phyloP scores from a whole-genome alignment of 805 yeast species.

The Saturnispora galanensis region DNA sequence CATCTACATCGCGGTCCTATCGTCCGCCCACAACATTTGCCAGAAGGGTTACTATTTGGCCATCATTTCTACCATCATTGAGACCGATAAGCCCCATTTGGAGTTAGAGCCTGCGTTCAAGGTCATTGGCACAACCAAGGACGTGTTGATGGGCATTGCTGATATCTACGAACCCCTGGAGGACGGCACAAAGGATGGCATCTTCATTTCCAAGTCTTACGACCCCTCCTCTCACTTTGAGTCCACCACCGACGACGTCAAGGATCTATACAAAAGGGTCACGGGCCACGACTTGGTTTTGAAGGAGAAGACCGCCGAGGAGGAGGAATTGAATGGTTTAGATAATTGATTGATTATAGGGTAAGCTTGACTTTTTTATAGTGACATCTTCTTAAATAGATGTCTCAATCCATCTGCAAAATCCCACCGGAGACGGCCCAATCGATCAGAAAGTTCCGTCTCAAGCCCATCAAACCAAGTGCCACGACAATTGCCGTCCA shows the following conservation, averaged over 20 bases:
- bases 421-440: slow-evolving; percentile 53
- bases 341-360: slow-evolving; percentile 8
- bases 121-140: slow-evolving; percentile 68
- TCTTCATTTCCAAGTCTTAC: slow-evolving; percentile 79
- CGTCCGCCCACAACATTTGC: slow-evolving; percentile 82
- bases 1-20: slow-evolving; percentile 85
- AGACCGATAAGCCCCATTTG: slow-evolving; percentile 83
- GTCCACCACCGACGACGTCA: slow-evolving; percentile 91
- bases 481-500: slow-evolving; percentile 51
- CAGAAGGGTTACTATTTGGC: slow-evolving; percentile 87
- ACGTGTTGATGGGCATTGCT: slow-evolving; percentile 88
- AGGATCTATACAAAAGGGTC: slow-evolving; percentile 84
- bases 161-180: slow-evolving; percentile 80
- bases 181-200: slow-evolving; percentile 72
- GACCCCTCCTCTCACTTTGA: slow-evolving; percentile 96
- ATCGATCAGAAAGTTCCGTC: slow-evolving; percentile 60
- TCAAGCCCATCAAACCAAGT: slow-evolving; percentile 48
- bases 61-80: slow-evolving; percentile 87
- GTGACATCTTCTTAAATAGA: slow-evolving; percentile 3
- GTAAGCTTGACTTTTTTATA: neutral
- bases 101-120: slow-evolving; percentile 93
- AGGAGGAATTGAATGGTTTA: slow-evolving; percentile 38
- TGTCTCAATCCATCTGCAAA: slow-evolving; percentile 48
- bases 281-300: slow-evolving; percentile 87
- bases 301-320: slow-evolving; percentile 61